These are phyloP conservation scores for Microbotryum intermedium DNA, from an alignment of 1,284 basidiomycete species.

Conservation along the genomic window DNA sequence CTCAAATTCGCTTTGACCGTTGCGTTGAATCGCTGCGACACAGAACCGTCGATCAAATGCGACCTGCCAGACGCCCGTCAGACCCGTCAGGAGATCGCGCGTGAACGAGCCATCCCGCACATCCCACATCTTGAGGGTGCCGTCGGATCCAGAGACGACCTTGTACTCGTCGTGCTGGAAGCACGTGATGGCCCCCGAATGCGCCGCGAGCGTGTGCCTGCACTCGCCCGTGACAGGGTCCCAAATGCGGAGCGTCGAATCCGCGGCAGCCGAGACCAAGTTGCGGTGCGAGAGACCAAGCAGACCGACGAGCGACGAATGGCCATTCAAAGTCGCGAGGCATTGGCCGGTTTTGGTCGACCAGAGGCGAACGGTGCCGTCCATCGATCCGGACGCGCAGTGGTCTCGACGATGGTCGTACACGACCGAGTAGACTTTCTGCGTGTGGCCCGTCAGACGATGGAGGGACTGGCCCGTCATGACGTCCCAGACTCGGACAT, in stretches of 20 bases:
- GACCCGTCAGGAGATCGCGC: constrained; percentile 74
- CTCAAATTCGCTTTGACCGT: constrained; percentile 32
- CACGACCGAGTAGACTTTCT: constrained; percentile 79
- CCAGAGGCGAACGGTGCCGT: constrained; percentile 90
- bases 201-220: constrained; percentile 69
- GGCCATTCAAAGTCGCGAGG: constrained; percentile 55
- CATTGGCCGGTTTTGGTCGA: constrained; percentile 69
- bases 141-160: constrained; percentile 84
- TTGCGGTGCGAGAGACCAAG: constrained; percentile 60
- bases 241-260: constrained; percentile 86
- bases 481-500: constrained; percentile 89
- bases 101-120: constrained; percentile 71
- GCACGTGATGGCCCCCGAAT: constrained; percentile 90
- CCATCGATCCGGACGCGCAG: constrained; percentile 92
- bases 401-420: constrained; percentile 54
- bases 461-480: constrained; percentile 75
- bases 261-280: constrained; percentile 86
- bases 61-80: constrained; percentile 91
- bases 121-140: constrained; percentile 96
- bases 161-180: constrained; percentile 97
- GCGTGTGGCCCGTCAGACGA: constrained; percentile 73
- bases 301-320: constrained; percentile 37
- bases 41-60: constrained; percentile 85
- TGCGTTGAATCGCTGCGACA: constrained; percentile 57
- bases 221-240: constrained; percentile 72